Evolutionary conservation across 768 basidiomycete species (phyloP), one percentile per base, ranked within the genome.

Genomic region (Kwoniella dendrophila): DNA sequence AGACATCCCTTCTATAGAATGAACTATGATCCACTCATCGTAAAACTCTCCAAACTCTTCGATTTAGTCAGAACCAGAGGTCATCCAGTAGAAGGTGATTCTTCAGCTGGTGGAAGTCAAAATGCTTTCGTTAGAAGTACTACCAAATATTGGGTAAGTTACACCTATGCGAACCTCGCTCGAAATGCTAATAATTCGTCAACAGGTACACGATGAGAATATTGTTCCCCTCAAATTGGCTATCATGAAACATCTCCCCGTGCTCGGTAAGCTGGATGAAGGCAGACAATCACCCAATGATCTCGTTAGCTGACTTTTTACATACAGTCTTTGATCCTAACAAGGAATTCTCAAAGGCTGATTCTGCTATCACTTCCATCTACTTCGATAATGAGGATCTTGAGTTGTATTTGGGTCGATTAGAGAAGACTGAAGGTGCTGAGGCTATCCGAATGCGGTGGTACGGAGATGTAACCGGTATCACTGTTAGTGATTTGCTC

Each of bases 371-470:
- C 71, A 93, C 95, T 0, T 96, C 93, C 1, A 90, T 97, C 64
- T 99, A 98, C 81, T 95, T 92, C 66, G 95, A 97, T 75, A 93
- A 96, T 71, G 90, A 95, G 74, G 88, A 94, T 40, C 85, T 98
- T 36, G 95, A 98, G 57, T 83, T 99, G 4, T 99, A 99, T 72
- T 87, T 99, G 12, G 96, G 96, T 43, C 87, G 96, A 24, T 82
- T 98, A 38, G 96, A 99, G 80, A 99, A 99, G 84, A 96, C 93
- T 0, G 96, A 98, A 81, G 96, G 96, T 2, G 96, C 96, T 1
- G 92, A 99, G 78, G 96, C 96, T 16, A 85, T 99, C 60, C 91
- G 96, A 47, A 81, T 99, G 63, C 86, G 96, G 34, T 98, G 96
- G 96, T 99, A 99, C 74, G 96, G 96, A 11, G 93, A 92, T 74